Base-by-base conservation (phyloP, 2,329 filamentous ascomycete species). In the Cadophora sp. region DNA sequence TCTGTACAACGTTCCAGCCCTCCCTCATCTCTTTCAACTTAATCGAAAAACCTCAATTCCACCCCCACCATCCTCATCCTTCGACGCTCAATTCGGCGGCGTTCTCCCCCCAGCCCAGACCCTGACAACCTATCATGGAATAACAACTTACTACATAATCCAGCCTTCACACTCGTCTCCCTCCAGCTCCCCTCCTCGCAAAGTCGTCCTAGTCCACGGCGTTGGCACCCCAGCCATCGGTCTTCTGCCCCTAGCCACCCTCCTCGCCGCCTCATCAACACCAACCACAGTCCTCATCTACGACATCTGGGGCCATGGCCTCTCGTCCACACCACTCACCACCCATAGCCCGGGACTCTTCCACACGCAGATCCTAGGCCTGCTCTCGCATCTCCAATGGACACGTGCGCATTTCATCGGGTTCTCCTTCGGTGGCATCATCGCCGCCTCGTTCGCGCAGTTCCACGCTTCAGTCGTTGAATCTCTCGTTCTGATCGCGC, bases 281-380 rank as follows among this genome's bases (percentile, higher is more conserved):
- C 30, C 70, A 0, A 73, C 82, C 0, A 76, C 82, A 13, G 76
- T 81, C 39, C 80, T 83, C 0, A 74, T 84, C 0, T 20, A 84
- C 16, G 84, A 87, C 64, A 79, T 82, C 13, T 86, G 83, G 83
- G 84, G 84, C 36, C 85, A 87, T 60, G 84, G 84, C 0, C 73
- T 87, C n/a, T 81, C 77, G 33, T 81, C 82, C 6, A 85, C 83
- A 0, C 84, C 84, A 0, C 2, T 82, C 0, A 36, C 72, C 0
- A 71, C 83, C 0, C 83, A 86, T 62, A 76, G 76, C 0, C 69
- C 80, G 0, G 47, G 63, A 0, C 67, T 85, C 0, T 86, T 87
- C 65, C 80, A 83, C 55, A 18, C 18, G 0, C 71, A 83, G 3
- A 63, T 86, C 0, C 77, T 81, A 5, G 66, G 66, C 0, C 33